Base-by-base conservation (phyloP, 2,329 filamentous ascomycete genomes). In the Diplodia sapinea region DNA sequence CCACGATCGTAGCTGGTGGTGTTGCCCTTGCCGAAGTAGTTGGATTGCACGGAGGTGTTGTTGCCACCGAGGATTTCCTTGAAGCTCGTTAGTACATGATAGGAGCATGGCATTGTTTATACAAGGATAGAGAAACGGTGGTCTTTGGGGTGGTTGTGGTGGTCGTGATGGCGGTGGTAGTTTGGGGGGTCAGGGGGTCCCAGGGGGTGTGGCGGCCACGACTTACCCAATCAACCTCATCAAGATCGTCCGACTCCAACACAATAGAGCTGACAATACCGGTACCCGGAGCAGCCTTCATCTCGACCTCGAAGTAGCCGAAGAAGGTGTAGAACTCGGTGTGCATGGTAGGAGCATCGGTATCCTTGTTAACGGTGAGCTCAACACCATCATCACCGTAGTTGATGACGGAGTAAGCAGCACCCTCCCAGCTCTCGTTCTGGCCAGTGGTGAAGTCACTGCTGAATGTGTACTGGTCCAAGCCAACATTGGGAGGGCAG, bases 21-120 rank as follows among this genome's bases (percentile, higher is more conserved):
- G 79, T 91, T 82, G 59, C 90, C 91, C 83, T 92, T 91, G 81
- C 88, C 86, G 79, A 90, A 91, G 79, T 88, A 93, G 81, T 93
- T 93, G 70, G 86, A 89, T 72, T 89, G 83, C 9, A 85, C 88
- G 43, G 82, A 77, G 5, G 83, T 86, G 61, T 79, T 78, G 75
- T 92, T 89, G 68, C 84, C 84, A 52, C 91, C 91, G 23, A 69
- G 63, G 36, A 56, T 26, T 62, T 69, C 68, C 68, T 69, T 36
- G 20, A 15, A 17, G 26, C 4, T 23, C 12, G 43, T 51, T 17
- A 54, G 47, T 20, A 9, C 54, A 38, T 23, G 15, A 1, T 20
- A n/a, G 11, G 20, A 4, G 7, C 11, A 47, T 47, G 15, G n/a
- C n/a, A n/a, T 4, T 47, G n/a, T 47, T 43, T 3, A 8, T 43